These are phyloP conservation scores for Termitomyces sp. DNA, from an alignment of 1,284 basidiomycete species.

Conservation along the genomic window DNA sequence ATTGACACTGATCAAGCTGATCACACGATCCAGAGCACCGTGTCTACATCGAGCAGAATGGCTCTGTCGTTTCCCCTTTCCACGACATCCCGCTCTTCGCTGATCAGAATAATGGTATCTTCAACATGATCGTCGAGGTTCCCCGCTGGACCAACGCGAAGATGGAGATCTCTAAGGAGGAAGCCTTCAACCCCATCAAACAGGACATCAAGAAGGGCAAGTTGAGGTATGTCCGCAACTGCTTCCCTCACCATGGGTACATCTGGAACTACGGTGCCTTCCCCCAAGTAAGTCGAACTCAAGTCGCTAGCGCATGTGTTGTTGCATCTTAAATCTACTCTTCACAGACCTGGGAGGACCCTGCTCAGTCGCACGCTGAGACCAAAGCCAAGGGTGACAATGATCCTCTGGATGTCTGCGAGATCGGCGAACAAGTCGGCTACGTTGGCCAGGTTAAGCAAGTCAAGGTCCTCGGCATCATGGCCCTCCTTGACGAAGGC, in stretches of 20 bases:
- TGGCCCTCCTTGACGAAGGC: slow-evolving; percentile 97
- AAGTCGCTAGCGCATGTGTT: not conserved
- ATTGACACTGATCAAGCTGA: slow-evolving; percentile 15
- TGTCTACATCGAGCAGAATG: slow-evolving; percentile 88
- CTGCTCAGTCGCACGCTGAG: slow-evolving; percentile 82
- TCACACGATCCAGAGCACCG: slow-evolving; percentile 73
- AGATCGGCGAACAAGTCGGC: slow-evolving; percentile 98
- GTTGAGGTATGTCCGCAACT: slow-evolving; percentile 97
- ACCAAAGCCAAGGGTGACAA: slow-evolving; percentile 99
- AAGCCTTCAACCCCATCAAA: slow-evolving; percentile 98
- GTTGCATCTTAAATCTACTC: slow-evolving; percentile 12
- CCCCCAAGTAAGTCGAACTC: slow-evolving; percentile 67
- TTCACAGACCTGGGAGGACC: slow-evolving; percentile 96
- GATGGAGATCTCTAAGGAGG: slow-evolving; percentile 98
- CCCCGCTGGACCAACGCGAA: slow-evolving; percentile 99
- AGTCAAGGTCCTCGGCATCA: slow-evolving; percentile 99
- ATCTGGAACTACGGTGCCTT: slow-evolving; percentile 99
- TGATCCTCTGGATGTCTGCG: slow-evolving; percentile 99
- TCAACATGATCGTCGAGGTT: slow-evolving; percentile 99
- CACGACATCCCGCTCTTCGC: slow-evolving; percentile 97
- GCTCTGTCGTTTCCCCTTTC: slow-evolving; percentile 84
- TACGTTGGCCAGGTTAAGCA: slow-evolving; percentile 99
- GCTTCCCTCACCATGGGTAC: slow-evolving; percentile 99
- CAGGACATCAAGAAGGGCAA: slow-evolving; percentile 97
- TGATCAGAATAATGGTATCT: slow-evolving; percentile 87